These are phyloP conservation scores for Furcasterigmium sp. DNA, from an alignment of 2,329 filamentous ascomycete genomes.

Conservation along the genomic window DNA sequence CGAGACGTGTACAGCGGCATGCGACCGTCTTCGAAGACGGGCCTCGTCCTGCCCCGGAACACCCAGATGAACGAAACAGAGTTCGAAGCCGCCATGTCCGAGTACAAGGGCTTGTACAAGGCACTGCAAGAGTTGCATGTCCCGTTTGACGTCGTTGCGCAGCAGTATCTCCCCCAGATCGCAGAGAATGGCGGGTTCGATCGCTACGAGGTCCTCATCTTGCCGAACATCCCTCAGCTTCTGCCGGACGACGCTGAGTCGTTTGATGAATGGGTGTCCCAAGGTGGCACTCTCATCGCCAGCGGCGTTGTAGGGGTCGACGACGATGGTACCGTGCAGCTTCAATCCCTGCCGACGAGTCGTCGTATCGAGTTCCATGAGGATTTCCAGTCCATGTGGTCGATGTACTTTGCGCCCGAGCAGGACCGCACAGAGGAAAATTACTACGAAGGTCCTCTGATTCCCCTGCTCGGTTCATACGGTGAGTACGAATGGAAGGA, in stretches of 20 bases:
- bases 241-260: background rate
- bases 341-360: slow-evolving; percentile 8
- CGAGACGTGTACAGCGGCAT: slow-evolving; percentile 9
- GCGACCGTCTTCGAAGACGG: slow-evolving; percentile 8
- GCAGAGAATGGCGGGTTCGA: slow-evolving; percentile 6
- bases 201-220: slow-evolving; percentile 8
- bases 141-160: slow-evolving; percentile 11
- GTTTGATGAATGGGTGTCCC: slow-evolving; percentile 9
- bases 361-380: background rate
- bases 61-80: slow-evolving; percentile 5
- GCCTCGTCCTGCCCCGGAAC: slow-evolving; percentile 5
- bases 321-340: background rate
- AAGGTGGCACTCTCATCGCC: slow-evolving; percentile 8
- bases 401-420: slow-evolving; percentile 9
- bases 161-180: slow-evolving; percentile 8
- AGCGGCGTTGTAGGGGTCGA: slow-evolving; percentile 10
- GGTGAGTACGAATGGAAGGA: slow-evolving; percentile 10
- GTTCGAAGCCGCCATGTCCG: slow-evolving; percentile 6
- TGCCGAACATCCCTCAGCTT: slow-evolving; percentile 10
- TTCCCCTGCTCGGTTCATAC: slow-evolving; percentile 9
- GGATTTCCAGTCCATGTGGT: slow-evolving; percentile 6
- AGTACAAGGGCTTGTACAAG: slow-evolving; percentile 13
- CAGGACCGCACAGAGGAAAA: slow-evolving; percentile 6
- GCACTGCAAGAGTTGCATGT: slow-evolving; percentile 13
- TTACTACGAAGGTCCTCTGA: slow-evolving; percentile 8